Evolutionary conservation across 768 basidiomycete genomes (phyloP), one percentile per base, ranked within the genome.

Genomic region (Myochromella boudieri): DNA sequence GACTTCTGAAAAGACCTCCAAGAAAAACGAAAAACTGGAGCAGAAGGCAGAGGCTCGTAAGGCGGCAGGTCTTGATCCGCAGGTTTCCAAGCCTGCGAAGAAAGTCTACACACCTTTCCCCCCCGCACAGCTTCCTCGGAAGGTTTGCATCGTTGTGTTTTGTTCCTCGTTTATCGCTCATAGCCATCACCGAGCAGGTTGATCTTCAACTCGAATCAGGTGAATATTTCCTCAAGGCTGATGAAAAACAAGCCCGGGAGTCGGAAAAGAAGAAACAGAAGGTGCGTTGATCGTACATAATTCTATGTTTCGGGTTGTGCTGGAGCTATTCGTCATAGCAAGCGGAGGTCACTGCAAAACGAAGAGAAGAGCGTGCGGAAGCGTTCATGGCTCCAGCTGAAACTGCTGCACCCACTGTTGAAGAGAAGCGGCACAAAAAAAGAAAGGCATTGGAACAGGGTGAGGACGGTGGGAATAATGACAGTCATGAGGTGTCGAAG

Each of bases 101-200:
- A 95, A 95, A 65, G 76, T 84, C 12, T 97, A 97, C 67, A 97
- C 97, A n/a, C 97, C 97, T 1, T 99, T 98, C 81, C 97, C 97
- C 28, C 97, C 97, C 25, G 73, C 95, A 6, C 97, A 97, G 61
- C 77, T 81, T 48, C 95, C 95, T 28, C 84, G 92, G 57, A 98
- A 97, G 78, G 91, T 91, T 57, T 44, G 67, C 38, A 21, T 38
- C 15, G 25, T 46, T 17, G 14, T 31, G 22, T 18, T 37, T 12
- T 27, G 21, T 44, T 22, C 26, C 27, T 24, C 25, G 21, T 10
- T 17, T 42, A 9, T 42, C 4, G 10, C 12, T 25, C 37, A 37
- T 28, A 47, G 22, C 25, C 2, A 38, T 42, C 15, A 14, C 9
- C 36, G 2, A 37, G 8, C 32, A 92, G 86, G 74, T 98, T 60